A percentile compares a stretch with the other conserved stretches of the same genome.
Conservation (phyloP, 1,284 basidiomycete genomes). For the Microstroma glucosiphilum region DNA sequence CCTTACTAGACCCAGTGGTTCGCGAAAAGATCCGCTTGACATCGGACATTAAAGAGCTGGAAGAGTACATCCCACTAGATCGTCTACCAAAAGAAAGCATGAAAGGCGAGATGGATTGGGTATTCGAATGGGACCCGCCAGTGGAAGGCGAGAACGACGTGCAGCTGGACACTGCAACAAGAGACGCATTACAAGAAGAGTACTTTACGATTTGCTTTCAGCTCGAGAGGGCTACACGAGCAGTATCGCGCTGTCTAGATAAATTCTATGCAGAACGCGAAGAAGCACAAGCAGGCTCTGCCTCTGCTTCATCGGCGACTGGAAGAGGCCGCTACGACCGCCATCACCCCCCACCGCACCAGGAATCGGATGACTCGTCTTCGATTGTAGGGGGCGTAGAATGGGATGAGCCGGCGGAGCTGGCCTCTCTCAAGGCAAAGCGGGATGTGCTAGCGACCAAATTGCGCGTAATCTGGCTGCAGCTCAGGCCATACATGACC, state of each 20-base stretch:
- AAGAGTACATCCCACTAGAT: slow-evolving; percentile 28
- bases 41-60: slow-evolving; percentile 32
- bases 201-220: slow-evolving; percentile 26
- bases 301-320: not conserved
- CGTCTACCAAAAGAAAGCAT: slow-evolving; percentile 32
- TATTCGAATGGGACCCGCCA: slow-evolving; percentile 21
- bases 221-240: slow-evolving; percentile 34
- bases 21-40: slow-evolving; percentile 43
- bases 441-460: slow-evolving; percentile 42
- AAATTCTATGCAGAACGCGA: not conserved
- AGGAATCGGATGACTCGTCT: slow-evolving; percentile 1
- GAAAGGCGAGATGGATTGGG: slow-evolving; percentile 34
- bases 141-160: slow-evolving; percentile 32
- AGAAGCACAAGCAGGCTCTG: not conserved
- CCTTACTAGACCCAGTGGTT: slow-evolving; percentile 42
- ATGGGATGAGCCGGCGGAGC: slow-evolving; percentile 1
- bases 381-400: slow-evolving; percentile 4
- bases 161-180: slow-evolving; percentile 21
- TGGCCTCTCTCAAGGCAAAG: slow-evolving; percentile 23
- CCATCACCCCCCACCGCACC: not conserved
- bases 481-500: slow-evolving; percentile 34
- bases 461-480: slow-evolving; percentile 39
- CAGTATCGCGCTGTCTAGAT: slow-evolving; percentile 17
- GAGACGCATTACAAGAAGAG: slow-evolving; percentile 17
- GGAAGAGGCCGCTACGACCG: not conserved